Percentiles rank a stretch among this genome's conserved stretches.
Evolutionary conservation across 176 grass and related monocot genomes (phyloP).

Genomic region (Juncus effusus): DNA sequence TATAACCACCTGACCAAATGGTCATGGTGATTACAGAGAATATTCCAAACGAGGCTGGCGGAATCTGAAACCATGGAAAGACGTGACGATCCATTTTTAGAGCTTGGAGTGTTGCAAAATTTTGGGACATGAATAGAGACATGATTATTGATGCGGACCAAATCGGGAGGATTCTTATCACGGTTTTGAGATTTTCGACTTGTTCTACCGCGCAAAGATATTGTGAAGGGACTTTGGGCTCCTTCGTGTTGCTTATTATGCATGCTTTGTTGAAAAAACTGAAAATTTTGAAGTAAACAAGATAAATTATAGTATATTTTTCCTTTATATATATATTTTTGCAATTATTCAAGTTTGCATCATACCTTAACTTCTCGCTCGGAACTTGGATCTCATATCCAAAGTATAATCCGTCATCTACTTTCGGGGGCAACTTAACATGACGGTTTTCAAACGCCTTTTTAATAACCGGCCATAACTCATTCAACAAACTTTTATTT

Average conservation of each 20-base stretch:
- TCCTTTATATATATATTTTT: not conserved
- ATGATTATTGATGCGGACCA: slow-evolving; percentile 63
- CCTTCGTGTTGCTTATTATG: slow-evolving; percentile 38
- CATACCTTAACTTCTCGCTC: slow-evolving; percentile 28
- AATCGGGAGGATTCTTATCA: slow-evolving; percentile 57
- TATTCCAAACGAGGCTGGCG: slow-evolving; percentile 44
- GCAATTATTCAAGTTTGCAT: not conserved
- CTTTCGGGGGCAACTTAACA: slow-evolving; percentile 29
- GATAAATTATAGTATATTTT: not conserved
- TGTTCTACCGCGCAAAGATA: slow-evolving; percentile 67
- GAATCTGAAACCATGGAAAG: slow-evolving; percentile 26
- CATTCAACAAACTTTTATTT: slow-evolving; percentile 39
- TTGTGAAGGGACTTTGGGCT: slow-evolving; percentile 27
- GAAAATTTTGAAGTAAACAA: slow-evolving; percentile 1
- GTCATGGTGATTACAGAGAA: slow-evolving; percentile 52
- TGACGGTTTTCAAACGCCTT: slow-evolving; percentile 40
- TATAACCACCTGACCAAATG: slow-evolving; percentile 63
- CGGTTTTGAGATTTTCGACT: slow-evolving; percentile 55
- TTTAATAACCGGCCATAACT: slow-evolving; percentile 45
- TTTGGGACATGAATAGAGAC: slow-evolving; percentile 37
- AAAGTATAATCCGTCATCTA: slow-evolving; percentile 27
- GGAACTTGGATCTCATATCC: slow-evolving; percentile 35
- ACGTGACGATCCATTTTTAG: slow-evolving; percentile 40
- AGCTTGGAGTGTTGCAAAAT: slow-evolving; percentile 59
- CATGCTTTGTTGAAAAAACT: slow-evolving; percentile 57